phyloP scores from a whole-genome alignment of 176 grass and related monocot species.

The Calamus simplicifolius region DNA sequence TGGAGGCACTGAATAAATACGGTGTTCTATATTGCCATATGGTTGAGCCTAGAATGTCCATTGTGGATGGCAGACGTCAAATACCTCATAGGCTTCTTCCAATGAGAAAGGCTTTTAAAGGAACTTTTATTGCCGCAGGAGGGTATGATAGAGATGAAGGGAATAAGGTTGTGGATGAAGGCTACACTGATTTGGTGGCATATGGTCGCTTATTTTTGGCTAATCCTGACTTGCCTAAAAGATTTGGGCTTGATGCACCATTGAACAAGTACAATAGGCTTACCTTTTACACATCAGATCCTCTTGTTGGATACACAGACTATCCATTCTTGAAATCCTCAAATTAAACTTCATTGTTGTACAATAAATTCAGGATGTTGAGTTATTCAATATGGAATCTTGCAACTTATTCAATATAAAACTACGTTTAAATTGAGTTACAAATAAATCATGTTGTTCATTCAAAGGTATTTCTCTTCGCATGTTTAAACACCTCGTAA shows the following conservation, averaged over 20 bases:
- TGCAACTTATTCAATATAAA: no score
- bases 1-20: constrained; percentile 24
- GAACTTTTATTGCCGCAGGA: constrained; percentile 36
- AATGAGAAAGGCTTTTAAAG: constrained; percentile 40
- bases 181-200: constrained; percentile 35
- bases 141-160: constrained; percentile 49
- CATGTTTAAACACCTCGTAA: no score
- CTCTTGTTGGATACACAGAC: constrained; percentile 38
- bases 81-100: constrained; percentile 24
- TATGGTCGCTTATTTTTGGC: constrained; percentile 56
- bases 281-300: constrained; percentile 41
- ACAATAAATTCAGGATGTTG: neutral
- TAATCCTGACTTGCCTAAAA: constrained; percentile 42
- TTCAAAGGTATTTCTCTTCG: no score
- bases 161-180: constrained; percentile 27
- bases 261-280: constrained; percentile 44
- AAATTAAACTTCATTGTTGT: neutral
- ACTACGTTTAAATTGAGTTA: no score
- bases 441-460: no score
- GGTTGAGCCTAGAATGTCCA: constrained; percentile 41
- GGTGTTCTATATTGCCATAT: constrained; percentile 36
- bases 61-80: constrained; percentile 11
- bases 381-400: no score
- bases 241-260: constrained; percentile 22
- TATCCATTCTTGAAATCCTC: constrained; percentile 39